Conservation (phyloP, 257 asterid genomes). For the Solanum stenotomum region DNA sequence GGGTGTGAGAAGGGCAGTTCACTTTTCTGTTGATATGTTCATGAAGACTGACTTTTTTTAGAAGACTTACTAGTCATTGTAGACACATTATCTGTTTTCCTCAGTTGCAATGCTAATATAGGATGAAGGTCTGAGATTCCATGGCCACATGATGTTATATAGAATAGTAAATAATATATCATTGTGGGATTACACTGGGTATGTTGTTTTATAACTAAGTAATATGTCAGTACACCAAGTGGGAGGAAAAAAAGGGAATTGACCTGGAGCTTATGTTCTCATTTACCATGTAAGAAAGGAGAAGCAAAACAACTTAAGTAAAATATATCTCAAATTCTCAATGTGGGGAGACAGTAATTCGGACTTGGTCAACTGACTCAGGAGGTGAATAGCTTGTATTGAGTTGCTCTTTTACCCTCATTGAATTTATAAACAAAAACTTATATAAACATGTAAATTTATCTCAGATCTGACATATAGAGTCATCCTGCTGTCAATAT, state of each 20-base stretch:
- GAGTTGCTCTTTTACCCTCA: neutral
- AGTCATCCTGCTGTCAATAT: neutral
- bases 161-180: neutral
- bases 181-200: neutral
- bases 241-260: neutral
- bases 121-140: neutral
- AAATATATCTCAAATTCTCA: neutral
- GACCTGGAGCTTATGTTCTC: neutral
- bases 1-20: neutral
- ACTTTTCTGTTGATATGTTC: neutral
- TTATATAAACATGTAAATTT: neutral
- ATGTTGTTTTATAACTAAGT: neutral
- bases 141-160: neutral
- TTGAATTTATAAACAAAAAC: neutral
- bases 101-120: neutral
- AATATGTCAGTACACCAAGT: neutral
- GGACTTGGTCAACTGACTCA: neutral
- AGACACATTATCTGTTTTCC: neutral
- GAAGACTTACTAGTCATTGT: neutral
- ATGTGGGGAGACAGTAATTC: neutral
- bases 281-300: neutral
- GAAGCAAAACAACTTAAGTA: neutral
- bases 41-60: neutral
- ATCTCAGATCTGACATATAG: neutral
- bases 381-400: neutral